These are phyloP conservation scores for Pelargonium myrrhifolium DNA, from an alignment of 441 rosid species.

Conservation along the genomic window DNA sequence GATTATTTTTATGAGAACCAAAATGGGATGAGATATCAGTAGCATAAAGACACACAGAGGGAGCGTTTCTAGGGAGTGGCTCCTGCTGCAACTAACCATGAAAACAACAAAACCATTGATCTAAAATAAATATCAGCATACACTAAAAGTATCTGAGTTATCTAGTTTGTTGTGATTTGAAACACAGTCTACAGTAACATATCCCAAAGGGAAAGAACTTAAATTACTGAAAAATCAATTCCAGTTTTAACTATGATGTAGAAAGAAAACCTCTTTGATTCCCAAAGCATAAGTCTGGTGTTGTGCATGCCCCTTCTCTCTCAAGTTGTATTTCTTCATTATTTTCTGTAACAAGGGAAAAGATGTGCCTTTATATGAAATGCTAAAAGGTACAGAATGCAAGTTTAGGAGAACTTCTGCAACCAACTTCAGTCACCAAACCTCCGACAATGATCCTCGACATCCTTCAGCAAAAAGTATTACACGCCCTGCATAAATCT, in stretches of 20 bases:
- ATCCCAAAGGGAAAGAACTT: constrained; percentile 4
- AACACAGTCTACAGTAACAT: background rate
- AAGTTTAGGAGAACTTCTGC: constrained; percentile 15
- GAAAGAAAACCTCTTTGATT: constrained; percentile 68
- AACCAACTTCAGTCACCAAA: constrained; percentile 29
- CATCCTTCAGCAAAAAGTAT: constrained; percentile 91
- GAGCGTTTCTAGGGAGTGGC: background rate
- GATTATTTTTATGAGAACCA: too few species aligned
- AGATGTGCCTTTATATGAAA: constrained; percentile 17
- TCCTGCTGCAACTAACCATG: background rate
- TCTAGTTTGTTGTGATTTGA: background rate
- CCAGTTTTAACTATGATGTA: too few species aligned
- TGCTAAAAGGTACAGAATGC: constrained; percentile 10
- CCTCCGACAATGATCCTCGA: constrained; percentile 96
- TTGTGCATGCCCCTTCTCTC: constrained; percentile 76
- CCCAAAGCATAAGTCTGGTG: constrained; percentile 98
- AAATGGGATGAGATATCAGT: background rate
- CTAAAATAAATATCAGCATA: background rate
- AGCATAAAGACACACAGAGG: background rate
- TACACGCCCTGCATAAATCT: constrained; percentile 48
- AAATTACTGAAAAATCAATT: constrained; percentile 6
- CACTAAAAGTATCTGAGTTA: background rate
- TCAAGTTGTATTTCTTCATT: constrained; percentile 57
- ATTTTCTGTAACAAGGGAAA: constrained; percentile 39
- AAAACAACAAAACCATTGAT: background rate